These are phyloP conservation scores for Flaveria ramosissima DNA, from an alignment of 129 eudicot species.

Conservation along the genomic window DNA sequence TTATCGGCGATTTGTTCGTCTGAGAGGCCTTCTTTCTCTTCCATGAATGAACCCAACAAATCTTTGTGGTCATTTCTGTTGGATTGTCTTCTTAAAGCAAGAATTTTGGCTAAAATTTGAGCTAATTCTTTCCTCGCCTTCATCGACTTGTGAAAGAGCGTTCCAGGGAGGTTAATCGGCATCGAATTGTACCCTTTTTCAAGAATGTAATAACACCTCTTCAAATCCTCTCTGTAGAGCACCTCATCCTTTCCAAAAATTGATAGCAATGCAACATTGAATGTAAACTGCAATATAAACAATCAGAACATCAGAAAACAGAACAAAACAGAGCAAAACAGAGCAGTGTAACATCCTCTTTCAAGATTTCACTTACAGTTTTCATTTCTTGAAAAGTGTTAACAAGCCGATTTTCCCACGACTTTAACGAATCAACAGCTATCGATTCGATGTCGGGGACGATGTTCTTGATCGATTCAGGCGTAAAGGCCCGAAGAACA, in stretches of 20 bases:
- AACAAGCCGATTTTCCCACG: slow-evolving; percentile 59
- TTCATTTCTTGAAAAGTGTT: slow-evolving; percentile 96
- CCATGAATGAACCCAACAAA: slow-evolving; percentile 85
- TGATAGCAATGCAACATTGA: slow-evolving; percentile 92
- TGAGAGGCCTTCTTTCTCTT: slow-evolving; percentile 74
- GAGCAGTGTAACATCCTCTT: not conserved
- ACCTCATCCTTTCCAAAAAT: slow-evolving; percentile 89
- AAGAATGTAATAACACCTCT: slow-evolving; percentile 83
- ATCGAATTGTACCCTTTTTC: slow-evolving; percentile 97
- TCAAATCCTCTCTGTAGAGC: slow-evolving; percentile 81
- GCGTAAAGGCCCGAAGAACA: slow-evolving; percentile 89
- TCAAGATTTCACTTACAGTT: slow-evolving; percentile 48
- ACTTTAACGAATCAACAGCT: slow-evolving; percentile 46
- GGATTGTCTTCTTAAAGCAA: slow-evolving; percentile 55
- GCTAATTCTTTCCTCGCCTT: slow-evolving; percentile 84
- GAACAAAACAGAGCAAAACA: not conserved
- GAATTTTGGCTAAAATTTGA: slow-evolving; percentile 72
- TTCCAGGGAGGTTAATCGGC: slow-evolving; percentile 92
- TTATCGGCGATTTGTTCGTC: slow-evolving; percentile 98
- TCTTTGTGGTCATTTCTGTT: slow-evolving; percentile 45
- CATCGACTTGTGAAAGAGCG: slow-evolving; percentile 89
- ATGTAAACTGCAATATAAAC: slow-evolving; percentile 66
- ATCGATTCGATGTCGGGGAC: slow-evolving; percentile 66
- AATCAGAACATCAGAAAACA: slow-evolving; percentile 9
- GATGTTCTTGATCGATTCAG: slow-evolving; percentile 65